Evolutionary conservation across 768 basidiomycete genomes (phyloP).

Genomic region (Phlebiopsis gigantea): DNA sequence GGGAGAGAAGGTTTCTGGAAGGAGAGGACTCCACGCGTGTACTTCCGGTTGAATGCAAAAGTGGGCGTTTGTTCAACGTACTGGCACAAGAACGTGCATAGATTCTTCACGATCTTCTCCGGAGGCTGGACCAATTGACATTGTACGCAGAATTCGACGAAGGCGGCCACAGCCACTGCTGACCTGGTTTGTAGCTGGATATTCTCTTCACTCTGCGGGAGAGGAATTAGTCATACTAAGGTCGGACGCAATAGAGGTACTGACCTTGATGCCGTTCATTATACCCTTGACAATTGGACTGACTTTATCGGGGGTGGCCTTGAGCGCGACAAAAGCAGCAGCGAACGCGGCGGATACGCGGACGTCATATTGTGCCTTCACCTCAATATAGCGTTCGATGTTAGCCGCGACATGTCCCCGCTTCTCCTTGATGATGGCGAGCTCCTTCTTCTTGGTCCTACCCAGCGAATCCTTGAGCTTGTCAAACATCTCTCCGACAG

Average conservation of each 20-base stretch:
- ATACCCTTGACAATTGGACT: slow-evolving; percentile 95
- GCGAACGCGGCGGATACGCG: slow-evolving; percentile 89
- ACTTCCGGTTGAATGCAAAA: slow-evolving; percentile 63
- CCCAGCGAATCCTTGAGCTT: slow-evolving; percentile 72
- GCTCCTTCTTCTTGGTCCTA: slow-evolving; percentile 72
- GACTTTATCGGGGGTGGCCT: slow-evolving; percentile 85
- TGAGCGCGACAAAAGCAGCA: slow-evolving; percentile 84
- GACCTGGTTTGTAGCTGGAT: slow-evolving; percentile 83
- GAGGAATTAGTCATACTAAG: neutral
- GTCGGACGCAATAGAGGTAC: slow-evolving; percentile 14
- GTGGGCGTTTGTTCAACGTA: slow-evolving; percentile 88
- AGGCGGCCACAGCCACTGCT: slow-evolving; percentile 79
- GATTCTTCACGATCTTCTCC: slow-evolving; percentile 95
- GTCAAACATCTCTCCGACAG: slow-evolving; percentile 65
- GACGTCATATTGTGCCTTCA: slow-evolving; percentile 81
- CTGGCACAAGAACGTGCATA: slow-evolving; percentile 94
- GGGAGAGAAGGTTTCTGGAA: slow-evolving; percentile 40
- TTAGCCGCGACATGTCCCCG: slow-evolving; percentile 59
- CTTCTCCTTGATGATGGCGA: slow-evolving; percentile 71
- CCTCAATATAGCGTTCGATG: slow-evolving; percentile 75
- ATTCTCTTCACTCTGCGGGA: slow-evolving; percentile 76
- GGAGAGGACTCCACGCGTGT: slow-evolving; percentile 71
- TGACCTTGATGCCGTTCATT: slow-evolving; percentile 95
- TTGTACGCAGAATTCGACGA: slow-evolving; percentile 79
- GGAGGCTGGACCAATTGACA: slow-evolving; percentile 77